These are phyloP conservation scores for Allantophomopsis cytisporea DNA, from an alignment of 2,329 filamentous ascomycete genomes.

Conservation along the genomic window DNA sequence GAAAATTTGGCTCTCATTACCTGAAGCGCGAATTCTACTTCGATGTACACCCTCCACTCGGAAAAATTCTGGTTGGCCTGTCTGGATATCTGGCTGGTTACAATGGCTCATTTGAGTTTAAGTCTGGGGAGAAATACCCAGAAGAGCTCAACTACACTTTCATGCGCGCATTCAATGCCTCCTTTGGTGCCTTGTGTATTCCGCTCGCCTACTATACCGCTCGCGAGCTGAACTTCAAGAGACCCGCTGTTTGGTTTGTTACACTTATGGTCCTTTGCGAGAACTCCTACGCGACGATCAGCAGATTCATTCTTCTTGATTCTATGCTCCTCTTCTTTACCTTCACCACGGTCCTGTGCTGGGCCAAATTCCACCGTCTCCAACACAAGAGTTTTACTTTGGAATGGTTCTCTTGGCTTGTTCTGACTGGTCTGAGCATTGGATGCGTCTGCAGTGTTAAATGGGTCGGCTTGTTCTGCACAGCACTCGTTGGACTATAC, in stretches of 20 bases:
- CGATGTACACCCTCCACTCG: constrained; percentile 85
- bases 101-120: constrained; percentile 99
- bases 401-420: constrained; percentile 91
- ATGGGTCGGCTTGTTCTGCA: constrained; percentile 93
- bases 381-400: constrained; percentile 74
- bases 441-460: constrained; percentile 98
- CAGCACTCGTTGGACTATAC: constrained; percentile 87
- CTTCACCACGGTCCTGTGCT: constrained; percentile 94
- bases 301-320: constrained; percentile 92
- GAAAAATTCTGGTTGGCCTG: constrained; percentile 95
- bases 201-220: constrained; percentile 94
- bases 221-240: constrained; percentile 74
- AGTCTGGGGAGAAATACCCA: constrained; percentile 92
- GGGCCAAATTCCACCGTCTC: constrained; percentile 89
- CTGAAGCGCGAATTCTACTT: constrained; percentile 99
- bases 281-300: constrained; percentile 98
- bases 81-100: constrained; percentile 95
- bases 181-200: constrained; percentile 85
- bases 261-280: constrained; percentile 96
- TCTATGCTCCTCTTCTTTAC: constrained; percentile 98
- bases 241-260: constrained; percentile 85
- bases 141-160: constrained; percentile 92
- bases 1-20: constrained; percentile 98
- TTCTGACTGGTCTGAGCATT: constrained; percentile 87
- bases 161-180: constrained; percentile 95